Conservation (phyloP, 2,329 filamentous ascomycete genomes). For the Neoscytalidium dimidiatum region DNA sequence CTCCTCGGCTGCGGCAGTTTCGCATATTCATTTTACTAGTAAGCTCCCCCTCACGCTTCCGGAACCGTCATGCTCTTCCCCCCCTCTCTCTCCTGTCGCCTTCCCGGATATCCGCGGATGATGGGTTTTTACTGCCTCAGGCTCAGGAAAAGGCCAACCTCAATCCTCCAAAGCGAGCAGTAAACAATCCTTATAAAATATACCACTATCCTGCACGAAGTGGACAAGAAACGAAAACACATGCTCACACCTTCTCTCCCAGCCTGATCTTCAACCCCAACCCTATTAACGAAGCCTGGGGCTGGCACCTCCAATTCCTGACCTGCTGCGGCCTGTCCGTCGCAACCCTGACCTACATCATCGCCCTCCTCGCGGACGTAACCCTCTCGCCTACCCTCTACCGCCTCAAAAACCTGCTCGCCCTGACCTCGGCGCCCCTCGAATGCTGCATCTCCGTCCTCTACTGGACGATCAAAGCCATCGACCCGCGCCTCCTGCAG, state of each 20-base stretch:
- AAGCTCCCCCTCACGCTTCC: not conserved
- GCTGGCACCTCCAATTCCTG: constrained; percentile 71
- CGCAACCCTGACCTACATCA: constrained; percentile 61
- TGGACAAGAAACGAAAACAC: not conserved
- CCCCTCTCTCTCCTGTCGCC: too few relatives aligned
- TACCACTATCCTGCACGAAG: not conserved
- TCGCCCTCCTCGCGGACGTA: constrained; percentile 66
- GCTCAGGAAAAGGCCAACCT: not conserved
- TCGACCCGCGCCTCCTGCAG: constrained; percentile 13
- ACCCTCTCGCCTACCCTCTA: constrained; percentile 62
- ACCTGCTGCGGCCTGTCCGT: constrained; percentile 64
- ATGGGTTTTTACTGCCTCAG: not conserved
- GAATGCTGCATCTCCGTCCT: constrained; percentile 71
- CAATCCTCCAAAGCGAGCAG: not conserved
- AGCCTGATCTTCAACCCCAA: constrained; percentile 8
- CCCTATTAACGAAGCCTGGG: constrained; percentile 32
- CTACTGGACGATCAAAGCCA: constrained; percentile 68
- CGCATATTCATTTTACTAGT: constrained; percentile 47
- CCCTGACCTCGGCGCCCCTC: constrained; percentile 66
- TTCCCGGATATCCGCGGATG: constrained; percentile 8
- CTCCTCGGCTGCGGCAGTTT: constrained; percentile 46
- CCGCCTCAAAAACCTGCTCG: constrained; percentile 65
- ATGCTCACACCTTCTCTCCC: not conserved
- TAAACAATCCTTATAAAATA: not conserved
- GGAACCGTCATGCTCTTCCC: not conserved